phyloP scores from a whole-genome alignment of 2,329 filamentous ascomycete genomes.

The Alternaria sp. region DNA sequence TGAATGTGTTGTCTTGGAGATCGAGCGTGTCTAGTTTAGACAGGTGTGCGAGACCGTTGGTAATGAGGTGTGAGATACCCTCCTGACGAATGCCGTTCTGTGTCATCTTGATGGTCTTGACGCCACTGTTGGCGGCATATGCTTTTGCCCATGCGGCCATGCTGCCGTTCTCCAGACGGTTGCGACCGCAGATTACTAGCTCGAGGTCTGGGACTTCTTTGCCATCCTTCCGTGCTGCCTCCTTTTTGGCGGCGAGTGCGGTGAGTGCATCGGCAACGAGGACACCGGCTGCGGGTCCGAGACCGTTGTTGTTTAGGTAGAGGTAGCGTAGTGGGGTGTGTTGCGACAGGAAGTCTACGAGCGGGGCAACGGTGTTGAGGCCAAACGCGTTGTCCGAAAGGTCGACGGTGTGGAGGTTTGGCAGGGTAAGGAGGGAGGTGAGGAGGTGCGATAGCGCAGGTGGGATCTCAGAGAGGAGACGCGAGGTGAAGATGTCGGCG shows the following conservation, averaged over 20 bases:
- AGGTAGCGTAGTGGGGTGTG: slow-evolving; percentile 93
- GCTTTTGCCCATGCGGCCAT: slow-evolving; percentile 95
- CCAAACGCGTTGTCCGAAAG: slow-evolving; percentile 98
- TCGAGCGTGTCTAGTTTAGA: slow-evolving; percentile 78
- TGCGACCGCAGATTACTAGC: slow-evolving; percentile 96
- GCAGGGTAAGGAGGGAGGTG: slow-evolving; percentile 83
- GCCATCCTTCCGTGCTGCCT: slow-evolving; percentile 74
- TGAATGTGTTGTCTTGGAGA: slow-evolving; percentile 98
- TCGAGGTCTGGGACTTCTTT: slow-evolving; percentile 82
- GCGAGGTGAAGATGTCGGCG: slow-evolving; percentile 96
- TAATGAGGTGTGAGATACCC: slow-evolving; percentile 83
- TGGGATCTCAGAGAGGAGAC: slow-evolving; percentile 92
- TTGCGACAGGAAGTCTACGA: slow-evolving; percentile 87
- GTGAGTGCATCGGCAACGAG: slow-evolving; percentile 88
- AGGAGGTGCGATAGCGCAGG: slow-evolving; percentile 86
- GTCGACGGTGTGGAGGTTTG: slow-evolving; percentile 88
- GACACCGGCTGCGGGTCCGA: slow-evolving; percentile 89
- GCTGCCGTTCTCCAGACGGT: slow-evolving; percentile 92
- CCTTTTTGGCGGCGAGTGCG: slow-evolving; percentile 83
- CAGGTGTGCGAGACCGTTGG: slow-evolving; percentile 77
- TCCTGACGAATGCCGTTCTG: slow-evolving; percentile 97
- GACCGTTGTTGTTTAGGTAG: slow-evolving; percentile 97
- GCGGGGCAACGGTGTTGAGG: slow-evolving; percentile 89
- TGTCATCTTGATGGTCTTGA: slow-evolving; percentile 93
- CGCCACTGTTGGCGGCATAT: slow-evolving; percentile 79